phyloP scores from a whole-genome alignment of 176 grass and related monocot genomes.

The Musa troglodytarum region DNA sequence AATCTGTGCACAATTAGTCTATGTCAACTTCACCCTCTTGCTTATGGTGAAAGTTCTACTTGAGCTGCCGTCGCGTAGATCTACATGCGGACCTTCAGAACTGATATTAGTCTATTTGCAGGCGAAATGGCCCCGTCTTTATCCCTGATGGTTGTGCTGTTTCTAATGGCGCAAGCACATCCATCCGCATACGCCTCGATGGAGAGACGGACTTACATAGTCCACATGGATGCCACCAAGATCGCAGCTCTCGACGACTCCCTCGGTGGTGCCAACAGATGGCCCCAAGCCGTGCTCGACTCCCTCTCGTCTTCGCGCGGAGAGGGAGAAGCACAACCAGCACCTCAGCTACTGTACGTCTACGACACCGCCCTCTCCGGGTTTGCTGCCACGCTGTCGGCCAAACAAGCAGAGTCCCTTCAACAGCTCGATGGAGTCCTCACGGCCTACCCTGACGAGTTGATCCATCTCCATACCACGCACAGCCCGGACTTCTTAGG shows the following conservation, averaged over 20 bases:
- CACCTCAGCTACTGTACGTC: background rate
- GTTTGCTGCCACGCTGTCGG: conserved; percentile 11
- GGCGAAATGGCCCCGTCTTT: background rate
- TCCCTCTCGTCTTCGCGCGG: background rate
- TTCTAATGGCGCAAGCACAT: background rate
- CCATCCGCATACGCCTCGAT: background rate
- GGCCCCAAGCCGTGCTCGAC: conserved; percentile 3
- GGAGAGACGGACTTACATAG: conserved; percentile 1
- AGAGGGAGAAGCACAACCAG: background rate
- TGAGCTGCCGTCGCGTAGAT: too few species aligned
- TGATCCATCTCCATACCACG: conserved; percentile 10
- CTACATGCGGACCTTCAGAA: too few species aligned
- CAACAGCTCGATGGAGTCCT: conserved; percentile 1
- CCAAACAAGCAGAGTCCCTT: background rate
- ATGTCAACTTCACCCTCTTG: too few species aligned
- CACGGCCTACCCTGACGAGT: background rate
- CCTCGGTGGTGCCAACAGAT: background rate
- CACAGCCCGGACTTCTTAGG: conserved; percentile 10
- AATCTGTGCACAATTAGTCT: too few species aligned
- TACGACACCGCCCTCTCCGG: conserved; percentile 12
- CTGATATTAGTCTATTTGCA: background rate
- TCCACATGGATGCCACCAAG: background rate
- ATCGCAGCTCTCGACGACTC: background rate
- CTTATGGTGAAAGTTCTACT: too few species aligned
- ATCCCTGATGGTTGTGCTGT: background rate